A percentile compares a stretch with the other conserved stretches of the same genome.
phyloP scores from a whole-genome alignment of 129 eudicot genomes.

The Artemisia tridentata region DNA sequence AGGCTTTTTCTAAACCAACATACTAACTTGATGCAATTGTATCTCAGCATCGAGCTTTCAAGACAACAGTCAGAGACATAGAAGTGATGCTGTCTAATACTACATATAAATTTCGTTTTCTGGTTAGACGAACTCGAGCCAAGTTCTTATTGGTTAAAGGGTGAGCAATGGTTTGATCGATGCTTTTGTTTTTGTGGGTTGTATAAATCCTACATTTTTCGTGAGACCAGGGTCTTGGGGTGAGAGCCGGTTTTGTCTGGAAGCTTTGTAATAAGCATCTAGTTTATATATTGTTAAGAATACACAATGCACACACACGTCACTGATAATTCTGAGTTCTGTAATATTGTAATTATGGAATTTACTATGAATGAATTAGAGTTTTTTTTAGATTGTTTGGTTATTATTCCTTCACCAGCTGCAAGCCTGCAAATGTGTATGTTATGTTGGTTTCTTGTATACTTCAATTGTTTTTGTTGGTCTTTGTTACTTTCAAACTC shows the following conservation, averaged over 20 bases:
- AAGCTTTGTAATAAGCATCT: constrained; percentile 33
- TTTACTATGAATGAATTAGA: constrained; percentile 32
- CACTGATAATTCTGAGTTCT: constrained; percentile 32
- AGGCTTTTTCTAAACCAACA: constrained; percentile 11
- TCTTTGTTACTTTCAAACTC: background rate
- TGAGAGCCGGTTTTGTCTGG: constrained; percentile 22
- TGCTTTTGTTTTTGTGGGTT: constrained; percentile 34
- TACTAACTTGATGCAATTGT: too few species aligned
- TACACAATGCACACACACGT: constrained; percentile 42
- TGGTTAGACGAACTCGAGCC: constrained; percentile 32
- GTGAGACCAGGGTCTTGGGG: constrained; percentile 15
- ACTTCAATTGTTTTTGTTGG: background rate
- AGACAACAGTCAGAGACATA: constrained; percentile 39
- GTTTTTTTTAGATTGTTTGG: constrained; percentile 32
- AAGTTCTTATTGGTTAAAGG: constrained; percentile 31
- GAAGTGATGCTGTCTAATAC: constrained; percentile 39
- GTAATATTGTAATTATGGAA: constrained; percentile 50
- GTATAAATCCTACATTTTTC: constrained; percentile 27
- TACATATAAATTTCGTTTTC: constrained; percentile 17
- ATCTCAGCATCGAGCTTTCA: constrained; percentile 46
- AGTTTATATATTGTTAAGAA: constrained; percentile 29
- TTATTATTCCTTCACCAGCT: constrained; percentile 17
- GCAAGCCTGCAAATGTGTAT: background rate
- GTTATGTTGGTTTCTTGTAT: background rate
- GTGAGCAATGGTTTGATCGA: constrained; percentile 28